Base-by-base conservation (phyloP, 805 yeast species). In the Starmerella apis region DNA sequence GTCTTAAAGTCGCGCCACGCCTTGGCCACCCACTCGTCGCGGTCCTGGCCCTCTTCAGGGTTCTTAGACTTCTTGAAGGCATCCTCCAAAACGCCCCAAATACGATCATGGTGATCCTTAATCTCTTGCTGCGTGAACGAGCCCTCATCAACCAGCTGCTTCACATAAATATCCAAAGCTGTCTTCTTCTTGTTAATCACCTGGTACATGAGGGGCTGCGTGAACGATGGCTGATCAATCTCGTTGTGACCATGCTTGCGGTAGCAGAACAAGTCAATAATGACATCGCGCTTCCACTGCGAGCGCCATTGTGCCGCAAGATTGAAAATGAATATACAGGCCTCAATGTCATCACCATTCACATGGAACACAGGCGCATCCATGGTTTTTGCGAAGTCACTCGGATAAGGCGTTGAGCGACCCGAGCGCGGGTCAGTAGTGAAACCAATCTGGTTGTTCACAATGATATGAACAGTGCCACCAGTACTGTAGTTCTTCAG, bases 1-100 rank as follows among this genome's bases (percentile, higher is more conserved):
- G 96, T 85, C 76, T 94, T 94, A 77, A 92, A 92, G 59, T 86
- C 95, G 70, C 88, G 96, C 99, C 99, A 92, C 59, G 96, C 92
- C 41, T 96, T 85, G 49, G 98, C 85, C 63, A 92, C 78, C 99
- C 99, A 92, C 62, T 77, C 77, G 73, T 90, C 92, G 45, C 32
- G 50, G 53, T 86, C 95, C 33, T 41, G 44, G 73, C 86, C 86
- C 47, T 90, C 79, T 72, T 88, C 90, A 72, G 87, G 86, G 53
- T 86, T 95, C 72, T 86, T 86, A 44, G 94, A 80, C 71, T 86
- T 86, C 54, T 72, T 67, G 72, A 88, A 92, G 11, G 94, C 82
- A 62, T 86, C 92, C 72, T 92, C 97, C 61, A 92, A 80, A 54
- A 81, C 73, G 63, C 79, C 78, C 99, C 99, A 92, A 54, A 92